Base-by-base conservation (phyloP, 2,329 filamentous ascomycete genomes). In the Alternaria sp. region DNA sequence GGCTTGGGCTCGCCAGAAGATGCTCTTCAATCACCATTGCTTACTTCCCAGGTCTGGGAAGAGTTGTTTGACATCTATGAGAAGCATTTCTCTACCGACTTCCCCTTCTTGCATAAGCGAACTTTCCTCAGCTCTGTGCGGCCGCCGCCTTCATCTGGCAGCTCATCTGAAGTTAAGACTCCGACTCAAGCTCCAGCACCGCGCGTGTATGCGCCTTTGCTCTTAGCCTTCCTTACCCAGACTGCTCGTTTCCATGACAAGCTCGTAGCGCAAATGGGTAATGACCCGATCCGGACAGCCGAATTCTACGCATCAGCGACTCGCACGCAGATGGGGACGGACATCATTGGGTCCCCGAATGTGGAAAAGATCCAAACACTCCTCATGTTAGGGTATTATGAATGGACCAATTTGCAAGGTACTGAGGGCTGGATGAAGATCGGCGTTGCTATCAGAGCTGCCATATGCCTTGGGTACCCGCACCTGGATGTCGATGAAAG, bases 11-110 rank as follows among this genome's bases (percentile, higher is more conserved):
- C 75, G 3, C 58, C 77, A 53, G 84, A 88, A 55, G 89, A 92
- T 69, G 85, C 89, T 1, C 81, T 93, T 26, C 85, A 89, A 21
- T 85, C 87, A 4, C 83, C 84, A 0, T 84, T 90, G 55, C 81
- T 93, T 25, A 92, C 88, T 2, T 83, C 86, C 30, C 83, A 88
- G 54, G 79, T 92, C 5, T 93, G 90, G 90, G 86, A 86, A 44
- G 87, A 92, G 71, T 80, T 93, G 41, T 90, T 91, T 70, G 87
- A 88, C 69, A 87, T 92, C 26, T 93, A 90, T 77, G 88, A 90
- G 70, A 83, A 89, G 45, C 90, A 93, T 74, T 93, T 90, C 75
- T 88, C 89, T 0, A 89, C 90, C 1, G 90, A 93, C 73, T 84
- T 93, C 43, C 88, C 90, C 0, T 93, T 93, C 71, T 77, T 93